Percentiles rank a stretch among this genome's conserved stretches.
These are phyloP conservation scores for Canna indica DNA, from an alignment of 176 grass and related monocot species.

Conservation along the genomic window DNA sequence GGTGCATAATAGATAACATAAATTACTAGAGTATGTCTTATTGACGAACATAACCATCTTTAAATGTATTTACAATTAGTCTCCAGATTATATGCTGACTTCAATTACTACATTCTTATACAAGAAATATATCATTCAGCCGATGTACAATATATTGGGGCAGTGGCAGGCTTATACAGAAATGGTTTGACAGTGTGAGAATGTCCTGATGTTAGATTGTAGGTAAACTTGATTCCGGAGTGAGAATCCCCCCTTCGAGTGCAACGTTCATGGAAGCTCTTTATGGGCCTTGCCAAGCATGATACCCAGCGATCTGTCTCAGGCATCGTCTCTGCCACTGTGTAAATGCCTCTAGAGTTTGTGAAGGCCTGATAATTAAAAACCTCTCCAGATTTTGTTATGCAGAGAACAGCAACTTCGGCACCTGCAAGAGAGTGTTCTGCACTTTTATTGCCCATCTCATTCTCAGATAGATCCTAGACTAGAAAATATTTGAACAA, in stretches of 20 bases:
- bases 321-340: constrained; percentile 79
- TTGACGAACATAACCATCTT: not conserved
- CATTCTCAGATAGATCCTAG: no score
- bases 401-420: constrained; percentile 91
- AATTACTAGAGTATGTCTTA: not conserved
- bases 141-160: constrained; percentile 63
- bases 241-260: constrained; percentile 61
- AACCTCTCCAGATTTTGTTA: constrained; percentile 84
- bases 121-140: not conserved
- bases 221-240: constrained; percentile 81
- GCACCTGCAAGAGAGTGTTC: constrained; percentile 32
- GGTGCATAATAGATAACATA: not conserved
- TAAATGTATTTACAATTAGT: no score
- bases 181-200: constrained; percentile 66
- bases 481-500: no score
- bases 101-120: not conserved
- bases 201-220: constrained; percentile 56
- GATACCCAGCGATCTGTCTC: constrained; percentile 86
- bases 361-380: constrained; percentile 97
- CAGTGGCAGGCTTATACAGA: constrained; percentile 63
- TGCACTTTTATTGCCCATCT: no score
- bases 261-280: constrained; percentile 69
- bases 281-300: constrained; percentile 84
- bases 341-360: constrained; percentile 63
- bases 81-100: not conserved